Evolutionary conservation across 2,329 filamentous ascomycete species (phyloP), one percentile per base, ranked within the genome.

Genomic region (Alternaria sp.): DNA sequence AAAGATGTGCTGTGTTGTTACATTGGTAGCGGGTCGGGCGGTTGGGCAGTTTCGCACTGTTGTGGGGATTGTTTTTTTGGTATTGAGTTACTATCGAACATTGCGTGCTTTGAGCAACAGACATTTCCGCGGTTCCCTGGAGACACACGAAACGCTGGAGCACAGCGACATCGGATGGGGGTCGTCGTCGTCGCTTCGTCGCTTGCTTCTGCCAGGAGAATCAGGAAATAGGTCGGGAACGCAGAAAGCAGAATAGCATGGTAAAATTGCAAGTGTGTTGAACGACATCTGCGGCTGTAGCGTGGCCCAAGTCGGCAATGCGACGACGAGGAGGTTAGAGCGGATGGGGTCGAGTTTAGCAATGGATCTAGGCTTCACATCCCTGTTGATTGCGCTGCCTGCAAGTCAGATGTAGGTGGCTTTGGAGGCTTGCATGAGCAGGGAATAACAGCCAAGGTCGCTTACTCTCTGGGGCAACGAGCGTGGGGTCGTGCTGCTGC

Each of bases 381-480:
- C 60, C 68, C 56, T 63, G 65, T 46, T 23, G 14, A 36, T 48
- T 34, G 44, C 44, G 23, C 37, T 60, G 48, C 60, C 66, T 71
- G 69, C 68, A 69, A 68, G 68, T 69, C 62, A 71, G 61, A 69
- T 65, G 62, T 61, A 62, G 60, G 66, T 66, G 63, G 66, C 61
- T 67, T 54, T 39, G 55, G 57, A 61, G 62, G 61, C 66, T 61
- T 68, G 66, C 68, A 67, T 54, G 42, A 54, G 39, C 64, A 63
- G 52, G 51, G 63, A 48, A 60, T 51, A 11, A 40, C 40, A 59
- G 44, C 62, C 57, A 56, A 52, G 58, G 51, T 63, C 63, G 64
- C 60, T 58, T 52, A 54, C 62, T 60, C 54, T 65, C 63, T 59
- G 57, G 54, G 66, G 62, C 53, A 71, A 61, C 44, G 40, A 55